phyloP scores from a whole-genome alignment of 2,329 filamentous ascomycete species.

The Cordyceps cateniannulata region DNA sequence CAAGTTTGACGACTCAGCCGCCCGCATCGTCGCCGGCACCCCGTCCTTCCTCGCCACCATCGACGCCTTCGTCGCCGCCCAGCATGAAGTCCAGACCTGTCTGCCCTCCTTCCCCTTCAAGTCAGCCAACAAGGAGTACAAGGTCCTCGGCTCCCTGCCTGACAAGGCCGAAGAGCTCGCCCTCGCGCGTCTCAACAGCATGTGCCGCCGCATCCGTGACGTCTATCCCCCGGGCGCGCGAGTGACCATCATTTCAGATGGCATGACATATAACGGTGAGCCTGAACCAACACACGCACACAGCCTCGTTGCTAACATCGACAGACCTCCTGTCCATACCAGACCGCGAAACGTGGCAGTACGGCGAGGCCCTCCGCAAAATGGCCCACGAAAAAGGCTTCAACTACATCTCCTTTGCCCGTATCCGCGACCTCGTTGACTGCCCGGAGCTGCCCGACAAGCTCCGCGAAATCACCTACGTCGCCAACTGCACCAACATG shows the following conservation, averaged over 20 bases:
- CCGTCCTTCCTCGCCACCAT: conserved; percentile 21
- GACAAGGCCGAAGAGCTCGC: conserved; percentile 28
- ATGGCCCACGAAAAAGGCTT: conserved; percentile 33
- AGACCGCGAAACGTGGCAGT: conserved; percentile 41
- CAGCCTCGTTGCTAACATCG: background rate
- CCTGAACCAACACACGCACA: background rate
- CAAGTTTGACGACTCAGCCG: conserved; percentile 20
- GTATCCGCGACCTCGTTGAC: conserved; percentile 39
- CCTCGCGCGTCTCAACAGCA: conserved; percentile 20
- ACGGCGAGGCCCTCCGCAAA: conserved; percentile 37
- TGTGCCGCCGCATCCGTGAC: conserved; percentile 22
- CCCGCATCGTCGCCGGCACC: conserved; percentile 15
- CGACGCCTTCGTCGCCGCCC: conserved; percentile 17
- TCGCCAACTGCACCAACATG: conserved; percentile 25
- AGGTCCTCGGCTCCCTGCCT: conserved; percentile 24
- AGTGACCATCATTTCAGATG: conserved; percentile 43
- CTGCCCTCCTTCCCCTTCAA: conserved; percentile 28
- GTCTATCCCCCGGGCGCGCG: conserved; percentile 23
- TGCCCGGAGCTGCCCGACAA: conserved; percentile 29
- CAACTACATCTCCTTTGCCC: conserved; percentile 36
- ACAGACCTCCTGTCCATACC: conserved; percentile 42
- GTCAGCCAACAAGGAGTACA: conserved; percentile 27
- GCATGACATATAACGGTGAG: conserved; percentile 47
- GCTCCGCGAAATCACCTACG: conserved; percentile 35
- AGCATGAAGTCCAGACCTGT: conserved; percentile 18